Conservation (phyloP, 2,329 filamentous ascomycete species). For the Dendrostoma leiphaemia region DNA sequence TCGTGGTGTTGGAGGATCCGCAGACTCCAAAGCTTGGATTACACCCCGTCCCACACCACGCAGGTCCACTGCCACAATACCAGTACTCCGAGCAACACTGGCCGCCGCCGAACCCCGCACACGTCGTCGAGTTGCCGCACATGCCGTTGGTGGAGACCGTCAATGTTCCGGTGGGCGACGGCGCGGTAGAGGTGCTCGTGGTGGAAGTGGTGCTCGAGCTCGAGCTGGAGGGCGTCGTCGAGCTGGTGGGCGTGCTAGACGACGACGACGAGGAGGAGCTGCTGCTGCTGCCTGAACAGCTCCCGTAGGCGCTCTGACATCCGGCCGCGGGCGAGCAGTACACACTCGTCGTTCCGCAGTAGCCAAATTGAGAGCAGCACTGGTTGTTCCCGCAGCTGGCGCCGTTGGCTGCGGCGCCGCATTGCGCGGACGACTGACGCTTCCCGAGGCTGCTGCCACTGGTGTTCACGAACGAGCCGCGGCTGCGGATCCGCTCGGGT, state of each 20-base stretch:
- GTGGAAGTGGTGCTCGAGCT: background rate
- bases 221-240: background rate
- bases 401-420: slow-evolving; percentile 8
- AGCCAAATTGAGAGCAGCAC: slow-evolving; percentile 12
- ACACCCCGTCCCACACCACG: background rate
- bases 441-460: background rate
- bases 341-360: background rate
- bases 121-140: slow-evolving; percentile 6
- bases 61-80: background rate
- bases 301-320: background rate
- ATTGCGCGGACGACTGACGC: background rate
- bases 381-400: slow-evolving; percentile 7
- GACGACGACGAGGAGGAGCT: background rate
- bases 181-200: background rate
- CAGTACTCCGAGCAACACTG: slow-evolving; percentile 2
- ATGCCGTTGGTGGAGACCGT: slow-evolving; percentile 2
- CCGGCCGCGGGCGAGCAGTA: slow-evolving; percentile 2
- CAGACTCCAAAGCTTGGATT: background rate
- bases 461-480: background rate
- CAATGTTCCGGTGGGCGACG: background rate
- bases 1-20: background rate
- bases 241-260: background rate
- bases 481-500: background rate
- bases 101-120: background rate
- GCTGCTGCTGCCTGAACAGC: slow-evolving; percentile 3